Percentiles rank a stretch among this genome's conserved stretches.
Evolutionary conservation across 2,329 filamentous ascomycete species (phyloP).

Genomic region (Claviceps fusiformis): DNA sequence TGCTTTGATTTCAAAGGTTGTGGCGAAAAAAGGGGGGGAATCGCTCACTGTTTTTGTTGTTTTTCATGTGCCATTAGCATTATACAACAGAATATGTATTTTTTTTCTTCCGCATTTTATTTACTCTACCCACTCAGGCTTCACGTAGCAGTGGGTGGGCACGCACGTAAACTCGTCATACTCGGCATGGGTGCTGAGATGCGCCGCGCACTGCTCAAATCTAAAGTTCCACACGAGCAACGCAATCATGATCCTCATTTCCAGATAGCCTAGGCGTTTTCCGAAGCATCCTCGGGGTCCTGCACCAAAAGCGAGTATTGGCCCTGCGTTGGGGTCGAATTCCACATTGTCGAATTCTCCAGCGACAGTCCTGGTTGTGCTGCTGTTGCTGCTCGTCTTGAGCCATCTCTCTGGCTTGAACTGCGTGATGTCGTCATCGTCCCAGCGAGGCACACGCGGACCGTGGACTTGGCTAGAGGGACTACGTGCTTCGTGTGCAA

Average conservation of each 20-base stretch:
- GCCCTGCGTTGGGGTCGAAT: background rate
- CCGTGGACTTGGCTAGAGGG: slow-evolving; percentile 8
- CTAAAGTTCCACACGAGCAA: slow-evolving; percentile 17
- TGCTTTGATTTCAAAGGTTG: too few relatives aligned
- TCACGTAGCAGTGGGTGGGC: background rate
- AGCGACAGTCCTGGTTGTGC: background rate
- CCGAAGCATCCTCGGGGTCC: slow-evolving; percentile 16
- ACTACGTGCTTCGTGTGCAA: slow-evolving; percentile 6
- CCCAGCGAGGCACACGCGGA: slow-evolving; percentile 13
- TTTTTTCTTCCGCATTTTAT: background rate
- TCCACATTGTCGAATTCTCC: background rate
- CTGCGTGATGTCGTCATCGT: slow-evolving; percentile 10
- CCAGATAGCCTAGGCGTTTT: slow-evolving; percentile 14
- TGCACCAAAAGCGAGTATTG: slow-evolving; percentile 11
- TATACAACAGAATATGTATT: too few relatives aligned
- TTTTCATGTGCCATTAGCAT: too few relatives aligned
- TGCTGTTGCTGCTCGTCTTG: slow-evolving; percentile 5
- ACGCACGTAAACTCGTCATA: background rate
- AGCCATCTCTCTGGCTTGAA: slow-evolving; percentile 27
- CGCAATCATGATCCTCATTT: slow-evolving; percentile 14
- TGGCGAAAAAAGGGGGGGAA: too few relatives aligned
- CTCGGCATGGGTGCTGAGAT: background rate
- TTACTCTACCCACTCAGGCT: background rate
- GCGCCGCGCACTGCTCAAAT: background rate
- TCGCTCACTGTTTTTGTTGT: too few relatives aligned